Conservation (phyloP, 441 rosid species). For the Flueggea neowawraea region DNA sequence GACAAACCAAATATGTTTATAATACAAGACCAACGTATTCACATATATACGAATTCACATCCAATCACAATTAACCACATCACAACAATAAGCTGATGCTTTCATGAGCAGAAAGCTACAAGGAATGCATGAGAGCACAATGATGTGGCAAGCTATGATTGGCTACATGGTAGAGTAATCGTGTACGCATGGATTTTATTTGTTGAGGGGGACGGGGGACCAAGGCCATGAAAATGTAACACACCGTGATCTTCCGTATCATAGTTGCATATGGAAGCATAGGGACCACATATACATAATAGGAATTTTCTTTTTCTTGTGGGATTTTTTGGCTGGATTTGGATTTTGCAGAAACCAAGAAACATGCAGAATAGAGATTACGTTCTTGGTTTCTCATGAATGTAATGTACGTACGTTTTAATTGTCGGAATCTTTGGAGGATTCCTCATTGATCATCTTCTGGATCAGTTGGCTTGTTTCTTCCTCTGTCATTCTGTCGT, state of each 20-base stretch:
- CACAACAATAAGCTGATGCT: too few species aligned
- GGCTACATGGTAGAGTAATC: not conserved
- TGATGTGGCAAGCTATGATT: not conserved
- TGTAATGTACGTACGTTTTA: not conserved
- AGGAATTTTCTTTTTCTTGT: too few species aligned
- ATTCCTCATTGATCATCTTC: conserved; percentile 54
- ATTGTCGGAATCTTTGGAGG: conserved; percentile 43
- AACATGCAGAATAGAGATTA: too few species aligned
- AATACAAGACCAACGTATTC: too few species aligned
- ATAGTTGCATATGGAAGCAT: not conserved
- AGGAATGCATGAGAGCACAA: conserved; percentile 1
- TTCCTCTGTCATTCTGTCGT: conserved; percentile 72
- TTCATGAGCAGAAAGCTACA: not conserved
- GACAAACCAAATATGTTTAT: too few species aligned
- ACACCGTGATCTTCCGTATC: conserved; percentile 4
- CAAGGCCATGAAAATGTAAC: conserved; percentile 2
- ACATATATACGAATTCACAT: too few species aligned
- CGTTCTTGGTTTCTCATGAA: too few species aligned
- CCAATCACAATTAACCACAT: too few species aligned
- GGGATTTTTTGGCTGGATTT: too few species aligned
- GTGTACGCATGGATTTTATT: not conserved
- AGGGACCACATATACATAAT: too few species aligned
- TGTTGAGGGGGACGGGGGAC: not conserved
- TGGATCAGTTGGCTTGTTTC: conserved; percentile 79
- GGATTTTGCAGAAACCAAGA: too few species aligned